Evolutionary conservation across 768 basidiomycete species (phyloP).

Genomic region (Hysterangium stoloniferum): DNA sequence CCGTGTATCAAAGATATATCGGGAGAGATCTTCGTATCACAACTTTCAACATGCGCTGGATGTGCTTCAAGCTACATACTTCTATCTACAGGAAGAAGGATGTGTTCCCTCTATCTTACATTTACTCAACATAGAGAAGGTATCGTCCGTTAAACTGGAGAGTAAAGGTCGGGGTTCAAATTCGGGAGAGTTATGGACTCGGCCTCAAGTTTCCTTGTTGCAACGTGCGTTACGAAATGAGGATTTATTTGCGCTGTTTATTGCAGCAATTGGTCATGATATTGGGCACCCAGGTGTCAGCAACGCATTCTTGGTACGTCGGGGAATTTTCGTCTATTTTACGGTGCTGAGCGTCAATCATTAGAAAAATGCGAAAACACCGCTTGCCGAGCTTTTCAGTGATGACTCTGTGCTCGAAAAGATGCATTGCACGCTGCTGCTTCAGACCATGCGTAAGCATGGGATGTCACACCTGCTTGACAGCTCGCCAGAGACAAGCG

Average conservation of each 20-base stretch:
- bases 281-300: conserved; percentile 94
- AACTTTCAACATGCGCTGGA: conserved; percentile 97
- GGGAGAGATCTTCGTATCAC: conserved; percentile 89
- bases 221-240: conserved; percentile 36
- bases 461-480: conserved; percentile 66
- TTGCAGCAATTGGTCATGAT: conserved; percentile 96
- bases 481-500: conserved; percentile 20
- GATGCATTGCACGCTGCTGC: conserved; percentile 80
- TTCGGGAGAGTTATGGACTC: conserved; percentile 25
- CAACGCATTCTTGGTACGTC: conserved; percentile 95
- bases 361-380: conserved; percentile 90
- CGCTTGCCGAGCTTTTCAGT: conserved; percentile 81
- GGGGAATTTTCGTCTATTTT: conserved; percentile 25
- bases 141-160: conserved; percentile 32
- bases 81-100: conserved; percentile 70
- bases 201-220: conserved; percentile 14
- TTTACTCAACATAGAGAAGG: conserved; percentile 39
- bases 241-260: conserved; percentile 77
- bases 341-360: conserved; percentile 7
- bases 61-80: conserved; percentile 88
- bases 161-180: conserved; percentile 29
- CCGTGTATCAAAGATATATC: conserved; percentile 88
- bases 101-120: conserved; percentile 73
- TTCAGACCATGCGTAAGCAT: conserved; percentile 73
- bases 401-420: conserved; percentile 87